Evolutionary conservation across 176 grass and related monocot species (phyloP).

Genomic region (Bothriochloa decipiens): DNA sequence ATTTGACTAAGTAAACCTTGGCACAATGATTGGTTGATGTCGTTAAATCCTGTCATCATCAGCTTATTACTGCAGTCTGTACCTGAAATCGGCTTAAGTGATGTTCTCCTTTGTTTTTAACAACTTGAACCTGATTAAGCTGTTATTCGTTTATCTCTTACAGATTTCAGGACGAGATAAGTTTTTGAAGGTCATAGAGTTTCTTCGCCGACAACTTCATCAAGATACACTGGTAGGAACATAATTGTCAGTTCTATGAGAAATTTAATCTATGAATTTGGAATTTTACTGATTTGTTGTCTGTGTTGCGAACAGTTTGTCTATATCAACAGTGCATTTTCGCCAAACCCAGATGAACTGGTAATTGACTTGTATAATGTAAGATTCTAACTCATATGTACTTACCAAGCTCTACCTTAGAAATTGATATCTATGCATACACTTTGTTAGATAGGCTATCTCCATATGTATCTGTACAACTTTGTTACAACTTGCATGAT

Average conservation of each 20-base stretch:
- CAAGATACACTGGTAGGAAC: constrained; percentile 72
- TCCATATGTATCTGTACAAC: background rate
- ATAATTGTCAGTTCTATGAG: background rate
- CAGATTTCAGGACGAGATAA: constrained; percentile 84
- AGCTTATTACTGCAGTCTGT: background rate
- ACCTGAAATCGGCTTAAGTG: background rate
- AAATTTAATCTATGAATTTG: background rate
- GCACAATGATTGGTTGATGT: background rate
- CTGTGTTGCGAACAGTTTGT: constrained; percentile 61
- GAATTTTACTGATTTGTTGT: constrained; percentile 28
- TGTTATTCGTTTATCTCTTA: background rate
- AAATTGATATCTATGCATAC: background rate
- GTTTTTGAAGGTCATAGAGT: constrained; percentile 85
- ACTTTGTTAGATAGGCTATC: background rate
- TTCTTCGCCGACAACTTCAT: constrained; percentile 79
- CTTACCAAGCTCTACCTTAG: background rate
- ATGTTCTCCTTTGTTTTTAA: background rate
- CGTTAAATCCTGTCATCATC: background rate
- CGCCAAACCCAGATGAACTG: constrained; percentile 80
- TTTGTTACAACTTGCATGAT: background rate
- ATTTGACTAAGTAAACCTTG: background rate
- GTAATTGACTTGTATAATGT: constrained; percentile 87
- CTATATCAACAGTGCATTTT: constrained; percentile 88
- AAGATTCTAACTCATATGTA: constrained; percentile 34
- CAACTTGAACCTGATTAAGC: constrained; percentile 9